Evolutionary conservation across 1,284 basidiomycete genomes (phyloP).

Genomic region (Fereydounia khargensis): DNA sequence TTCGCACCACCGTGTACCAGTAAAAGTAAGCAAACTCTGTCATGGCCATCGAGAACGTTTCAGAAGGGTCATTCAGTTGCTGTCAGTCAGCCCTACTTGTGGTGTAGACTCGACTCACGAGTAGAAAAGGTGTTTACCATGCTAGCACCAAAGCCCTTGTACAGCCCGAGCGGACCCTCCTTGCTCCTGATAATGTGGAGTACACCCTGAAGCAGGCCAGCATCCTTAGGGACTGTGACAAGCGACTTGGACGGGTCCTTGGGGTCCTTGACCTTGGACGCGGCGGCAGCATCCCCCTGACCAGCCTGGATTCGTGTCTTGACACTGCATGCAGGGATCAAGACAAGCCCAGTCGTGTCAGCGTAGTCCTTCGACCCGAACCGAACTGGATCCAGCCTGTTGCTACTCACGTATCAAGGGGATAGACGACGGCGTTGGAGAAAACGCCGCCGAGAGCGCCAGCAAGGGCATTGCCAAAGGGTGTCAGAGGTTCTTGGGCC

Average conservation of each 20-base stretch:
- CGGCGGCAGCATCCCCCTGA: slow-evolving; percentile 59
- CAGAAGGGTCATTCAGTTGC: no score
- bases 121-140: slow-evolving; percentile 96
- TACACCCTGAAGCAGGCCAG: slow-evolving; percentile 48
- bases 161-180: slow-evolving; percentile 66
- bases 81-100: no score
- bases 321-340: slow-evolving; percentile 66
- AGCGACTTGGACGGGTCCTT: slow-evolving; percentile 65
- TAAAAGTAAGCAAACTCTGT: slow-evolving; percentile 99
- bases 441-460: slow-evolving; percentile 78
- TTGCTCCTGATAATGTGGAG: slow-evolving; percentile 46
- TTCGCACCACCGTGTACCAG: slow-evolving; percentile 90
- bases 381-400: no score
- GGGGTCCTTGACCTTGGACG: slow-evolving; percentile 56
- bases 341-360: no score
- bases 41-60: no score
- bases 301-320: slow-evolving; percentile 86
- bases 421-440: slow-evolving; percentile 72
- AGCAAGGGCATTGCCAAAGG: slow-evolving; percentile 86
- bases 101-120: no score
- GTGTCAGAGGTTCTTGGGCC: slow-evolving; percentile 67
- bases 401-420: slow-evolving; percentile 72
- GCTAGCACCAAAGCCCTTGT: slow-evolving; percentile 91
- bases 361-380: no score
- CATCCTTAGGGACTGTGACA: slow-evolving; percentile 40